Evolutionary conservation across 805 yeast species (phyloP), one percentile per base, ranked within the genome.

Genomic region (Ogataea dorogensis): DNA sequence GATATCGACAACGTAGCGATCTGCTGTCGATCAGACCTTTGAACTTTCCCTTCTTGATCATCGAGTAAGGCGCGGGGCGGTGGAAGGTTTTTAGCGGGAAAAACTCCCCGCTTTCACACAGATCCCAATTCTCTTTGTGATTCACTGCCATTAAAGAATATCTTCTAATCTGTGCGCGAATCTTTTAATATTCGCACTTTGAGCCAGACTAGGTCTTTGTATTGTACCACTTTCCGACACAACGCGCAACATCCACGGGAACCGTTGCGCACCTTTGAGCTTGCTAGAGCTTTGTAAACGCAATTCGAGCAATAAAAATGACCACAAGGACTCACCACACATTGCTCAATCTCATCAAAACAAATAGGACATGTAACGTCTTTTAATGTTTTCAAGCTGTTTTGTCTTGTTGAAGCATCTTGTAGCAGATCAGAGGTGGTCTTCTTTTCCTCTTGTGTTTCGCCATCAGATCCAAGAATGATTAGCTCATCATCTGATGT

Each of bases 241-340:
- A 62, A 42, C 1, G 64, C 58, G 43, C 67, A 62, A 12, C 49
- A 38, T 1, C 67, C 67, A 7, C 49, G 34, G 8, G 50, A 44
- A 2, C 49, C 32, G 13, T 44, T 48, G 4, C 50, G 43, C 12
- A 47, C 53, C 39, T 47, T 69, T 24, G 75, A 75, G 48, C 64
- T 66, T 9, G 73, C 70, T 21, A 73, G 68, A 54, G 70, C 71
- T 42, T 64, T 60, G 42, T 71, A 76, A 4, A 73, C 59, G 50
- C 82, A 77, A 17, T 68, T 69, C 5, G 68, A 61, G 47, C 83
- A 77, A 47, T 69, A 76, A 2, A 72, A 58, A 51, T 77, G 83
- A 0, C 83, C 83, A 56, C 83, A 77, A 0, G 73, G 71, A 3
- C 76, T 63, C 12, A 70, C 70, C 19, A 68, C 64, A 2, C 79